phyloP scores from a whole-genome alignment of 164 flowering plant species.

The Stephania japonica region DNA sequence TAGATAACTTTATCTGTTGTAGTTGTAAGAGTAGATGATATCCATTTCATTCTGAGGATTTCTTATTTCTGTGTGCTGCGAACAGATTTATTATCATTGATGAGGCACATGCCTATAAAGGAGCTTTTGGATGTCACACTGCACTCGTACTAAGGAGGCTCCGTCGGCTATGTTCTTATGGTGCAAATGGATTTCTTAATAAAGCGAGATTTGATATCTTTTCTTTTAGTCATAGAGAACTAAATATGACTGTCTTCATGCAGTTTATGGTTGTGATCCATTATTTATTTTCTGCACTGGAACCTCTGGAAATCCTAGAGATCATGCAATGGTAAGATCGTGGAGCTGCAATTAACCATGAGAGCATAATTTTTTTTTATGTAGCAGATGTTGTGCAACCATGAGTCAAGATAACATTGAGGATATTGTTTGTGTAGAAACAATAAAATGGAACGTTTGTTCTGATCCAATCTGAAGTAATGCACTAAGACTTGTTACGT shows the following conservation, averaged over 20 bases:
- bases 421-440: neutral
- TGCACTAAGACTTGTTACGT: neutral
- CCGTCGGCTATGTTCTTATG: slow-evolving; percentile 80
- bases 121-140: slow-evolving; percentile 93
- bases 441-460: neutral
- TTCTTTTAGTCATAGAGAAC: neutral
- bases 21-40: neutral
- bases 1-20: neutral
- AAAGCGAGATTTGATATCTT: neutral
- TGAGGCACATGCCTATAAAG: slow-evolving; percentile 93
- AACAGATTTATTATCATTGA: slow-evolving; percentile 78
- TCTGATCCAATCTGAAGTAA: neutral
- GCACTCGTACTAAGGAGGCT: slow-evolving; percentile 85
- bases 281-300: slow-evolving; percentile 88
- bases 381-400: neutral
- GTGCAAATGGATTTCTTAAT: slow-evolving; percentile 26
- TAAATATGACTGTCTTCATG: slow-evolving; percentile 20
- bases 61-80: slow-evolving; percentile 7
- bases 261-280: slow-evolving; percentile 89
- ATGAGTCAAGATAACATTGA: neutral
- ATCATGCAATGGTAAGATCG: slow-evolving; percentile 73
- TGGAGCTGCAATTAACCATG: neutral
- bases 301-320: slow-evolving; percentile 84
- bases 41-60: neutral
- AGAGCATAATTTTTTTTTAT: neutral